These are phyloP conservation scores for Bassia scoparia DNA, from an alignment of 148 eudicot genomes.

Conservation along the genomic window DNA sequence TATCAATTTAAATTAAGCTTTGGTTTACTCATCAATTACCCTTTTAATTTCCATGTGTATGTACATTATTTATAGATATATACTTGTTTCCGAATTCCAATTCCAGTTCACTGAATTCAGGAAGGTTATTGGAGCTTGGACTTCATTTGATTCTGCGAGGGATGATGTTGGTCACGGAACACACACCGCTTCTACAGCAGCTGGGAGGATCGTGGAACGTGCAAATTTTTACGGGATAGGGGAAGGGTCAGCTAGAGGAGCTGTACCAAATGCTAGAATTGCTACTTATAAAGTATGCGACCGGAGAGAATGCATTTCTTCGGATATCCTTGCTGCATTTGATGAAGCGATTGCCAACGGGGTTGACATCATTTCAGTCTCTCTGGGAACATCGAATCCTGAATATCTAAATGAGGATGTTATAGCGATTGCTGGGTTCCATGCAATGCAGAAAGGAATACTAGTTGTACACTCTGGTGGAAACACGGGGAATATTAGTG, in stretches of 20 bases:
- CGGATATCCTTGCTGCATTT: conserved; percentile 37
- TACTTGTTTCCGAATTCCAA: no score
- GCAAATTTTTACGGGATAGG: conserved; percentile 39
- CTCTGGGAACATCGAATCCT: conserved; percentile 20
- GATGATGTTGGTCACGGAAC: conserved; percentile 49
- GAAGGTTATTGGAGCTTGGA: conserved; percentile 58
- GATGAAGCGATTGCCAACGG: conserved; percentile 63
- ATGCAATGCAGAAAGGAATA: no score
- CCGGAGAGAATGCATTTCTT: background rate
- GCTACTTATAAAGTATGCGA: conserved; percentile 47
- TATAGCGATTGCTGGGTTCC: conserved; percentile 37
- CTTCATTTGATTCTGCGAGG: conserved; percentile 20
- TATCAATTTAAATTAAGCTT: no score
- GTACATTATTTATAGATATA: no score
- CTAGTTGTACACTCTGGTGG: conserved; percentile 35
- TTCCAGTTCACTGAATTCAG: conserved; percentile 25
- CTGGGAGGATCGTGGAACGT: conserved; percentile 27
- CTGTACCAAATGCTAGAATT: conserved; percentile 46
- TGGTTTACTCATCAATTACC: no score
- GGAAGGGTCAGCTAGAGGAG: conserved; percentile 49
- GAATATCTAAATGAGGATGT: background rate
- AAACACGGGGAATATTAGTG: background rate
- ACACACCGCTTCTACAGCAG: conserved; percentile 61
- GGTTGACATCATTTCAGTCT: conserved; percentile 47
- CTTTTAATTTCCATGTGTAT: no score